Evolutionary conservation across 192 early-diverging fungal genomes (phyloP), one percentile per base, ranked within the genome.

Genomic region (Chytriomyces sp.): DNA sequence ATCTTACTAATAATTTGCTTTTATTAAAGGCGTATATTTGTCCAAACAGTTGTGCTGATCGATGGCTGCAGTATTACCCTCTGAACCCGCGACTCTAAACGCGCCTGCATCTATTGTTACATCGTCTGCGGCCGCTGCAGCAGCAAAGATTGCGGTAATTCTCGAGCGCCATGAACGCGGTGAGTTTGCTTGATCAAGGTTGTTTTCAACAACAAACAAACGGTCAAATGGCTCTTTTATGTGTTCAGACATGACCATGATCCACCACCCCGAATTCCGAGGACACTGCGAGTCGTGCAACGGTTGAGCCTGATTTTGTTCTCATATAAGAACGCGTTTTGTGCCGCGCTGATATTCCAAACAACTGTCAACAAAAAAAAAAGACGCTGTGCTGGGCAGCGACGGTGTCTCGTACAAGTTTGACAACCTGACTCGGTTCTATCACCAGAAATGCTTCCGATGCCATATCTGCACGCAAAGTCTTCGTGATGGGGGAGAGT

Each of bases 361-460:
- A 69, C 11, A n/a, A 13, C 24, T n/a, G n/a, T n/a, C n/a, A n/a
- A n/a, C n/a, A n/a, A n/a, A n/a, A n/a, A n/a, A n/a, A n/a, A 11
- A 8, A 76, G 76, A 77, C 24, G 66, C 76, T 11, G 76, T 77
- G 7, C 35, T 69, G 23, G 76, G 76, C 9, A 13, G 46, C 8
- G 76, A 77, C 50, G 76, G 76, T 9, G 66, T 77, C 8, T 77
- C 76, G 7, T 77, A 77, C 66, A 77, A 77, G 47, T 18, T 43
- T 1, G 76, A 77, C n/a, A 49, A 45, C 50, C 76, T 77, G 24
- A 18, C 26, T 46, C 8, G 66, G 0, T 77, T 9, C 10, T 77
- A 69, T 69, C 76, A 77, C 57, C 50, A 59, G 44, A 20, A 47
- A 44, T 77, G 76, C 76, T 77, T 77, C 66, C 49, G 57, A 23